Evolutionary conservation across 179 eudicot genomes (phyloP).

Genomic region (Vitellaria paradoxa): DNA sequence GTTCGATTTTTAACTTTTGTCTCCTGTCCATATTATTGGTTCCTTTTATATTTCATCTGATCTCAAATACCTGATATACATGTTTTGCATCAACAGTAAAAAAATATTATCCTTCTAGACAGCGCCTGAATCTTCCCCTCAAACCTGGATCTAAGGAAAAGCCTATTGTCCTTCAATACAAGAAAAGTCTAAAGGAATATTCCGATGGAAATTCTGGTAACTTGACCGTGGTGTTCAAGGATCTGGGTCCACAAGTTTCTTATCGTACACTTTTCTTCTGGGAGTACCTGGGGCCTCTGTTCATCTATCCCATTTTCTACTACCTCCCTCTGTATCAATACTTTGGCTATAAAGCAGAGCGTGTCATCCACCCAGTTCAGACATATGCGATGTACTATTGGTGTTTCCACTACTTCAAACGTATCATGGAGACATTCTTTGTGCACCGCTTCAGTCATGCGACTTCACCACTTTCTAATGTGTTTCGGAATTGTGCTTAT

Average conservation of each 20-base stretch:
- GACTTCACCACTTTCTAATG: slow-evolving; percentile 86
- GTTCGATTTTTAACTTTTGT: not conserved
- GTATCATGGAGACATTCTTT: slow-evolving; percentile 91
- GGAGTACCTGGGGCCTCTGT: slow-evolving; percentile 88
- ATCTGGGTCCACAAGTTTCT: slow-evolving; percentile 91
- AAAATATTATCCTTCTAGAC: slow-evolving; percentile 90
- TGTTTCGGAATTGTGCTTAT: slow-evolving; percentile 82
- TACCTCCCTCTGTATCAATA: slow-evolving; percentile 62
- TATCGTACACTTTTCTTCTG: slow-evolving; percentile 86
- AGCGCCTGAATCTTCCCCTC: slow-evolving; percentile 81
- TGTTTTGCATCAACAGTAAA: slow-evolving; percentile 53
- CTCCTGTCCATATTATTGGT: not conserved
- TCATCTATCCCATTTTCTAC: slow-evolving; percentile 84
- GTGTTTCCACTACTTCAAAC: slow-evolving; percentile 94
- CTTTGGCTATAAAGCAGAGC: slow-evolving; percentile 75
- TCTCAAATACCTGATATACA: not conserved
- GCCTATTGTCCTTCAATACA: slow-evolving; percentile 68
- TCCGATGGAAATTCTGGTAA: slow-evolving; percentile 44
- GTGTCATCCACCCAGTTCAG: slow-evolving; percentile 71
- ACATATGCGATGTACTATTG: slow-evolving; percentile 88
- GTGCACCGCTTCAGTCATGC: slow-evolving; percentile 97
- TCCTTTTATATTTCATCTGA: not conserved
- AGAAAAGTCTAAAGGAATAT: slow-evolving; percentile 70
- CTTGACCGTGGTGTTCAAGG: slow-evolving; percentile 79
- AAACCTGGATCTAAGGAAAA: slow-evolving; percentile 76